Conservation (phyloP, 73 alveolate species). For the Tetrahymena thermophila region DNA sequence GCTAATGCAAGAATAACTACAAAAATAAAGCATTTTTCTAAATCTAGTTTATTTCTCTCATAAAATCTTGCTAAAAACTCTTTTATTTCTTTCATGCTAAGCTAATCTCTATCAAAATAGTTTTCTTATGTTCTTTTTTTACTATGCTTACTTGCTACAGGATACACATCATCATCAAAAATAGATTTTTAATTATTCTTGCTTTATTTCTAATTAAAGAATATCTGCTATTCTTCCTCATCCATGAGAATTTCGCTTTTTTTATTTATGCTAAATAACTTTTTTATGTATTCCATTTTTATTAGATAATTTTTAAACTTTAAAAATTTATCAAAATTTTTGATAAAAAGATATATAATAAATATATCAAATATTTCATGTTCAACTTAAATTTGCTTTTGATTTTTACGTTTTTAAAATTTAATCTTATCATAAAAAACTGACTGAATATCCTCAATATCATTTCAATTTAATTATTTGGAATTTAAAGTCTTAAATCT, state of each 20-base stretch:
- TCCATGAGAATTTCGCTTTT: not conserved
- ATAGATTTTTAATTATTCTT: not conserved
- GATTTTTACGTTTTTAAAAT: not conserved
- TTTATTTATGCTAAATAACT: not conserved
- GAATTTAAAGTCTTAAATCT: no score
- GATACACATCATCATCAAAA: not conserved
- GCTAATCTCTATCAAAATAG: not conserved
- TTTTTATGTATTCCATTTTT: not conserved
- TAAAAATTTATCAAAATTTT: not conserved
- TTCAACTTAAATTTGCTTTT: not conserved
- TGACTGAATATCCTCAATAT: not conserved
- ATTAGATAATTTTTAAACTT: not conserved
- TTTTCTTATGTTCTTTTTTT: not conserved
- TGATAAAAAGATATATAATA: not conserved
- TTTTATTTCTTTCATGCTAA: not conserved
- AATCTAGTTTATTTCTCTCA: not conserved
- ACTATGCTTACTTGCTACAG: not conserved
- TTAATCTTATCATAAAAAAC: no score
- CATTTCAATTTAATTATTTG: no score
- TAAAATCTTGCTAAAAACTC: not conserved
- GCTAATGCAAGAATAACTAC: not conserved
- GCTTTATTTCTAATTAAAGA: not conserved
- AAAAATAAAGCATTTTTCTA: not conserved
- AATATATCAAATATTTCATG: not conserved
- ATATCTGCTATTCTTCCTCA: not conserved